These are phyloP conservation scores for Closterium sp. DNA, from an alignment of 139 green algal genomes.

Conservation along the genomic window DNA sequence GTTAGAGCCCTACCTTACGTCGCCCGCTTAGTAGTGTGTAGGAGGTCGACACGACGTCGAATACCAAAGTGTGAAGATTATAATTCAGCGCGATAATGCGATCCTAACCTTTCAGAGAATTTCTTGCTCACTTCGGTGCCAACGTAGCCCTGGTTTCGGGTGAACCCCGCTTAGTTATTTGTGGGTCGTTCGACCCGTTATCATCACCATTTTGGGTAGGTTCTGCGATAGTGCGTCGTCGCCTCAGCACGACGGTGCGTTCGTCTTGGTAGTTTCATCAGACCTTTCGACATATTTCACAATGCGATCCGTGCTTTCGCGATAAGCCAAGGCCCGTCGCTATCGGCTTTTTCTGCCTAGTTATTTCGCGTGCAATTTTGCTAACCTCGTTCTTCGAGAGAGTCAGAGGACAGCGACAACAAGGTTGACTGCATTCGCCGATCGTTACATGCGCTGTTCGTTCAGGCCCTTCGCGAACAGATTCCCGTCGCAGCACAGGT, in stretches of 20 bases:
- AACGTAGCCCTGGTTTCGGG: background rate
- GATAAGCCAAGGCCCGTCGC: too few relatives aligned
- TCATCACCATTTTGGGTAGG: background rate
- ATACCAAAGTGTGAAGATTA: too few relatives aligned
- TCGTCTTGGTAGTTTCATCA: background rate
- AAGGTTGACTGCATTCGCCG: background rate
- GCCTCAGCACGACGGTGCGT: background rate
- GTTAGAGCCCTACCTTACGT: too few relatives aligned
- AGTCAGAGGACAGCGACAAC: background rate
- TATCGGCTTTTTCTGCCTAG: background rate
- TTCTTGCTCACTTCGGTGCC: background rate
- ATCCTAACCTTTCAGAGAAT: background rate
- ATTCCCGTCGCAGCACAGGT: background rate
- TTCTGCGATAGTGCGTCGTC: background rate
- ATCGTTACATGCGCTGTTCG: background rate
- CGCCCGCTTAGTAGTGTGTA: too few relatives aligned
- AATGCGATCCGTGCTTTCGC: too few relatives aligned
- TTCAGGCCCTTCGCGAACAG: background rate
- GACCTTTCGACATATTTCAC: too few relatives aligned
- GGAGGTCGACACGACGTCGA: too few relatives aligned
- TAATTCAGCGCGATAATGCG: too few relatives aligned
- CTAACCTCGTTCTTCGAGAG: background rate
- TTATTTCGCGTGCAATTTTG: background rate
- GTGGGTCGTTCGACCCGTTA: background rate
- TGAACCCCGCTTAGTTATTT: background rate